phyloP scores from a whole-genome alignment of 495 filamentous ascomycete species.

The Penicillium herquei region DNA sequence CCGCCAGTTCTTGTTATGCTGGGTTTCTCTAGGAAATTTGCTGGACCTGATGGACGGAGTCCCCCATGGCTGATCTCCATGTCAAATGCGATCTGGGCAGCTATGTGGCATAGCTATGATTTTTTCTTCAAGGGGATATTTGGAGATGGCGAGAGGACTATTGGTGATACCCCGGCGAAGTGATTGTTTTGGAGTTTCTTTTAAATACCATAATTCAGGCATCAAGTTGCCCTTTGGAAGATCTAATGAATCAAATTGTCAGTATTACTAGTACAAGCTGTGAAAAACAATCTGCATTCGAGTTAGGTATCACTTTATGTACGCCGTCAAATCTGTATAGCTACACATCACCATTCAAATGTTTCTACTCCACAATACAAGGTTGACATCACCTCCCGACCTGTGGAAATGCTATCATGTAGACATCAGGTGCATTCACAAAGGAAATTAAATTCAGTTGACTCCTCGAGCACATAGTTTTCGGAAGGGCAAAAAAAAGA shows the following conservation, averaged over 20 bases:
- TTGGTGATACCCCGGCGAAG: constrained; percentile 25
- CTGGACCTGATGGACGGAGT: constrained; percentile 61
- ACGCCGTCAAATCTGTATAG: too few species aligned
- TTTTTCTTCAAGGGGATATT: constrained; percentile 61
- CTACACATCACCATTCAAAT: too few species aligned
- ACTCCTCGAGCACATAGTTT: constrained; percentile 42
- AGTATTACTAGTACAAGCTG: too few species aligned
- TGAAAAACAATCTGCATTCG: too few species aligned
- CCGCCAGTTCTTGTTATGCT: constrained; percentile 57
- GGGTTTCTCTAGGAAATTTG: constrained; percentile 42
- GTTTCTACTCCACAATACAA: too few species aligned
- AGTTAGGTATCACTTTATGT: too few species aligned
- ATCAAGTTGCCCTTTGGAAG: too few species aligned
- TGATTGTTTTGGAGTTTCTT: neutral
- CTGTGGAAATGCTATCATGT: too few species aligned
- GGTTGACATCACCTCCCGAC: too few species aligned
- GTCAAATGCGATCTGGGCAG: constrained; percentile 45
- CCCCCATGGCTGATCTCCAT: constrained; percentile 64
- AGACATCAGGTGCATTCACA: constrained; percentile 25
- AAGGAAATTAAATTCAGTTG: constrained; percentile 44
- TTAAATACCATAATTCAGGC: neutral
- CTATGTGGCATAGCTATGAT: constrained; percentile 78
- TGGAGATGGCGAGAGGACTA: constrained; percentile 86
- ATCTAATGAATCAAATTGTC: too few species aligned
- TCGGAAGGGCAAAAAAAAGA: constrained; percentile 42